Conservation (phyloP, 345 rosid genomes). For the Eutrema japonicum region DNA sequence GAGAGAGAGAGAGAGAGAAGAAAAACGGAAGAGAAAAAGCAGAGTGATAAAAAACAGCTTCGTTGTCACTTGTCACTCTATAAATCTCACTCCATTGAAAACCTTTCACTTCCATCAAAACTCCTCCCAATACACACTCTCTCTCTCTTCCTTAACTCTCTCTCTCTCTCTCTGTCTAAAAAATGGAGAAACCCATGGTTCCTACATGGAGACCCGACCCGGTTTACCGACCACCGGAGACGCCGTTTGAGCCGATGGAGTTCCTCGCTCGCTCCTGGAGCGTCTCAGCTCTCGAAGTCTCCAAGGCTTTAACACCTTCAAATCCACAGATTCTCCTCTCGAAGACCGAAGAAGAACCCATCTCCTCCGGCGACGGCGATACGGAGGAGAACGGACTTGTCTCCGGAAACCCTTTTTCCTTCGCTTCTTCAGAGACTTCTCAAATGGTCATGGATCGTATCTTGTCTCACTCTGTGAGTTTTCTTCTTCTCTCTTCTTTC, state of each 20-base stretch:
- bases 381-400: slow-evolving; percentile 62
- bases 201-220: slow-evolving; percentile 71
- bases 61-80: slow-evolving; percentile 43
- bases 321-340: slow-evolving; percentile 55
- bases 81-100: slow-evolving; percentile 35
- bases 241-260: slow-evolving; percentile 94
- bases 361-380: slow-evolving; percentile 49
- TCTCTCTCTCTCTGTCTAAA: not conserved
- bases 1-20: not conserved
- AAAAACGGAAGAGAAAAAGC: slow-evolving; percentile 43
- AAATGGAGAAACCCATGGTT: slow-evolving; percentile 62
- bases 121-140: not conserved
- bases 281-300: slow-evolving; percentile 80
- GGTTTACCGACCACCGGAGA: slow-evolving; percentile 80
- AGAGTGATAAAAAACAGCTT: slow-evolving; percentile 31
- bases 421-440: slow-evolving; percentile 93
- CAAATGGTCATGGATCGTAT: slow-evolving; percentile 98
- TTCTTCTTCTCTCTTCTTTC: not conserved
- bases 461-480: slow-evolving; percentile 97
- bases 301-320: slow-evolving; percentile 70
- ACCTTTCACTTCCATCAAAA: slow-evolving; percentile 42
- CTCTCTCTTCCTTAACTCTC: not conserved
- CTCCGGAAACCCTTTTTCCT: slow-evolving; percentile 91
- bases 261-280: slow-evolving; percentile 97
- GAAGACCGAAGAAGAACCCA: slow-evolving; percentile 61